phyloP scores from a whole-genome alignment of 2,329 filamentous ascomycete genomes.

The Aureobasidium melanogenum region DNA sequence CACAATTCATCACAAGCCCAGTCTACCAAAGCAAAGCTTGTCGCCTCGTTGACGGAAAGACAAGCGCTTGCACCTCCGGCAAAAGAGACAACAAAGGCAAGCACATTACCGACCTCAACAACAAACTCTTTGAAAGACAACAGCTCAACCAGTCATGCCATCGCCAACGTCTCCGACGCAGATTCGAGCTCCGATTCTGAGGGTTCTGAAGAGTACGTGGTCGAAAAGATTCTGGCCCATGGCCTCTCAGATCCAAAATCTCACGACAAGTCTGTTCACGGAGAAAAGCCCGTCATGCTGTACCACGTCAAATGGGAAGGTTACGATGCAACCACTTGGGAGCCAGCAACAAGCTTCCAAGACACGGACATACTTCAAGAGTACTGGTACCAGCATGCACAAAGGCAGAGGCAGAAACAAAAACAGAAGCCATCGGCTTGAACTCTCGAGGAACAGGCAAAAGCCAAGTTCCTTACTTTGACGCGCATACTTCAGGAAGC shows the following conservation, averaged over 20 bases:
- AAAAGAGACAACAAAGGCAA: background rate
- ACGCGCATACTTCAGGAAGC: background rate
- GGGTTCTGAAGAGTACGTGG: conserved; percentile 13
- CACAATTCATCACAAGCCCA: background rate
- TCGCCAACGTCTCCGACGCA: conserved; percentile 1
- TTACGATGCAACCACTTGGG: conserved; percentile 24
- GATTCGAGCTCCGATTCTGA: conserved; percentile 8
- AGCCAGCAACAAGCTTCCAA: conserved; percentile 24
- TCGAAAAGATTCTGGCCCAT: conserved; percentile 24
- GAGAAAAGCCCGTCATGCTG: conserved; percentile 22
- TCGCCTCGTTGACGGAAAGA: background rate
- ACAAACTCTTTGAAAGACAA: background rate
- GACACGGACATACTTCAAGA: conserved; percentile 20
- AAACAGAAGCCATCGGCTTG: background rate
- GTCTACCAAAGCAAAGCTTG: background rate
- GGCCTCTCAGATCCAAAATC: conserved; percentile 22
- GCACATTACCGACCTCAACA: background rate
- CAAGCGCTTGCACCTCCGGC: background rate
- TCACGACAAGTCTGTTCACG: conserved; percentile 18
- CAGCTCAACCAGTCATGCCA: background rate
- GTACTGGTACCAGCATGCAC: conserved; percentile 16
- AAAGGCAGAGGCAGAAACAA: background rate
- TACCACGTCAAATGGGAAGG: conserved; percentile 28
- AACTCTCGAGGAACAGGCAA: background rate
- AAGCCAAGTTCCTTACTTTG: background rate